Percentiles rank a stretch among this genome's conserved stretches.
These are phyloP conservation scores for Colletotrichum echinochloae DNA, from an alignment of 2,329 filamentous ascomycete species.

Conservation along the genomic window DNA sequence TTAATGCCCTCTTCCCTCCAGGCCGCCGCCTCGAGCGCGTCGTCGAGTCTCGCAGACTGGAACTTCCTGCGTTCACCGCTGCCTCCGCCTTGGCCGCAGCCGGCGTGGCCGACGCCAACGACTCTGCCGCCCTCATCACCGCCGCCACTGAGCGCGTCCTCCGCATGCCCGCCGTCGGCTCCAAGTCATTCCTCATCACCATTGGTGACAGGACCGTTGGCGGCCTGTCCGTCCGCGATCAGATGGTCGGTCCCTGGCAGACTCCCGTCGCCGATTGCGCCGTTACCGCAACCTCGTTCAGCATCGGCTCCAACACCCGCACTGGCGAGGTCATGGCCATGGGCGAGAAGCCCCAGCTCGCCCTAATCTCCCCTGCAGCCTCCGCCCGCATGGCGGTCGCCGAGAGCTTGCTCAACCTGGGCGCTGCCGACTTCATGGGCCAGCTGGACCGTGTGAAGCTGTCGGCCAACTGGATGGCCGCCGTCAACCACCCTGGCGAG, in stretches of 20 bases:
- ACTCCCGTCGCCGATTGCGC: constrained; percentile 93
- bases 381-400: constrained; percentile 97
- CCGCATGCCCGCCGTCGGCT: constrained; percentile 89
- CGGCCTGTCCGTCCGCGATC: constrained; percentile 87
- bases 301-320: constrained; percentile 71
- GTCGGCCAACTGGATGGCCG: constrained; percentile 99
- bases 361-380: constrained; percentile 88
- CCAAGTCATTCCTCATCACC: constrained; percentile 96
- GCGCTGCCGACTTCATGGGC: constrained; percentile 78
- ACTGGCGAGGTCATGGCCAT: constrained; percentile 98
- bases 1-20: constrained; percentile 89
- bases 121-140: constrained; percentile 61
- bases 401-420: constrained; percentile 93
- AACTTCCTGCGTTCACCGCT: constrained; percentile 79
- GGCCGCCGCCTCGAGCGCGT: constrained; percentile 83
- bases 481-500: constrained; percentile 92
- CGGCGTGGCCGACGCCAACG: constrained; percentile 65
- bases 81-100: constrained; percentile 72
- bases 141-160: constrained; percentile 86
- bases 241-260: constrained; percentile 98
- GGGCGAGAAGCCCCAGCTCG: constrained; percentile 91
- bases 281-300: constrained; percentile 87
- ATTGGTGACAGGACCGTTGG: constrained; percentile 95
- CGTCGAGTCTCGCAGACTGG: constrained; percentile 76
- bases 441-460: constrained; percentile 84